phyloP scores from a whole-genome alignment of 2,329 filamentous ascomycete species.

The Trichoderma sp. region DNA sequence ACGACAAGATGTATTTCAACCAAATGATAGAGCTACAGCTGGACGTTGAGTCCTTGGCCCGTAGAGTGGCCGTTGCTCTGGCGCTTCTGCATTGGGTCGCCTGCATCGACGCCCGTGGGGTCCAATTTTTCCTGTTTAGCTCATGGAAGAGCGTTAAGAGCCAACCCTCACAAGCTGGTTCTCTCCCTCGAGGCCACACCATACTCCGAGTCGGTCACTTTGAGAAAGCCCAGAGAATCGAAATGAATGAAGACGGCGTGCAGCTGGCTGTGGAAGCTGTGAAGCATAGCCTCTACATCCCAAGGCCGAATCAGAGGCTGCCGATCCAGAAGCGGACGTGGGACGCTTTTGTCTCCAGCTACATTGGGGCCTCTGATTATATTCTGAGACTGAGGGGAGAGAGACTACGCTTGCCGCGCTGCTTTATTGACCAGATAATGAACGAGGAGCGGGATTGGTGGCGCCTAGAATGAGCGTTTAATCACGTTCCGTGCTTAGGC shows the following conservation, averaged over 20 bases:
- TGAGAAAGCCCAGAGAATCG: constrained; percentile 30
- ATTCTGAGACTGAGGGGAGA: background rate
- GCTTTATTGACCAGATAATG: background rate
- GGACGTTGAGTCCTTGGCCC: constrained; percentile 25
- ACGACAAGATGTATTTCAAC: constrained; percentile 37
- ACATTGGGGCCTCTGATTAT: background rate
- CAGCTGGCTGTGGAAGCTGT: constrained; percentile 24
- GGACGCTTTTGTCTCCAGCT: constrained; percentile 21
- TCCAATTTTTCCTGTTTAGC: constrained; percentile 37
- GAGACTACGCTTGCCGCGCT: background rate
- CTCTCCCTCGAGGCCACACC: background rate
- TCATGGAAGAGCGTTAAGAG: background rate
- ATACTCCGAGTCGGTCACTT: constrained; percentile 36
- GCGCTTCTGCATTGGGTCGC: constrained; percentile 38
- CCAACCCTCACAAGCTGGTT: background rate
- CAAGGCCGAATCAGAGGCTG: constrained; percentile 17
- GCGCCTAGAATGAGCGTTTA: background rate
- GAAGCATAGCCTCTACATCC: constrained; percentile 27
- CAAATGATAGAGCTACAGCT: constrained; percentile 32
- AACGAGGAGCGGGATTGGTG: background rate
- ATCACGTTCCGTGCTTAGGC: background rate
- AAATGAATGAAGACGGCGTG: constrained; percentile 27
- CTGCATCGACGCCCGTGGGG: constrained; percentile 31
- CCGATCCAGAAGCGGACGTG: constrained; percentile 14
- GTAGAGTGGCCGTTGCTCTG: constrained; percentile 31